Evolutionary conservation across 257 asterid genomes (phyloP), one percentile per base, ranked within the genome.

Genomic region (Penstemon eatonii): DNA sequence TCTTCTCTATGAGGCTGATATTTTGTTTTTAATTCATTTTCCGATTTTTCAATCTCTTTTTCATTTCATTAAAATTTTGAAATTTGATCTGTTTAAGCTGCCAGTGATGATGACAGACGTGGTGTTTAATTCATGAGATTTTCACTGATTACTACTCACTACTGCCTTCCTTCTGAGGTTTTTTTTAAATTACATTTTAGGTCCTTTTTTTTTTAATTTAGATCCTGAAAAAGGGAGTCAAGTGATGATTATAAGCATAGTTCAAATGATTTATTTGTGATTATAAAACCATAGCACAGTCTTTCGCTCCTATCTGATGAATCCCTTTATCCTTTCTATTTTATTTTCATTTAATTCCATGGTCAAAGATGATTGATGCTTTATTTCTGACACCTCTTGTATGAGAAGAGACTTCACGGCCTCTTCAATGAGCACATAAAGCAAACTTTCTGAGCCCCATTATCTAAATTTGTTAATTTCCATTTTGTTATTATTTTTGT

Each of bases 361-460:
- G 71, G 37, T 47, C 81, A 39, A 73, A 45, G 96, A 91, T 86
- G 95, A 86, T 71, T 11, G 47, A 54, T 78, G 92, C 92, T 85
- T 47, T 47, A 65, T 64, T 88, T 90, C 92, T 84, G 95, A 86
- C 95, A 88, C 96, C 95, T 90, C 96, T 86, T 86, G 91, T 91
- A 88, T 88, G 97, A 91, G 97, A 78, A 75, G 84, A 64, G 87
- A 51, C 76, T 63, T 61, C 12, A 58, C 18, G 41, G 73, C 13
- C 73, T 82, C 84, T 89, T 85, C 93, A 0, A 37, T 91, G 97
- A 89, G 87, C 96, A 89, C 73, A 82, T 66, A n/a, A 79, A 74
- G 96, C 96, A 91, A 25, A 85, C 85, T 33, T 65, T 79, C 96
- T 86, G 95, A 85, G 89, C 80, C 75, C 60, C 40, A 1, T 39